Base-by-base conservation (phyloP, 768 basidiomycete genomes). In the Suillus luteus region DNA sequence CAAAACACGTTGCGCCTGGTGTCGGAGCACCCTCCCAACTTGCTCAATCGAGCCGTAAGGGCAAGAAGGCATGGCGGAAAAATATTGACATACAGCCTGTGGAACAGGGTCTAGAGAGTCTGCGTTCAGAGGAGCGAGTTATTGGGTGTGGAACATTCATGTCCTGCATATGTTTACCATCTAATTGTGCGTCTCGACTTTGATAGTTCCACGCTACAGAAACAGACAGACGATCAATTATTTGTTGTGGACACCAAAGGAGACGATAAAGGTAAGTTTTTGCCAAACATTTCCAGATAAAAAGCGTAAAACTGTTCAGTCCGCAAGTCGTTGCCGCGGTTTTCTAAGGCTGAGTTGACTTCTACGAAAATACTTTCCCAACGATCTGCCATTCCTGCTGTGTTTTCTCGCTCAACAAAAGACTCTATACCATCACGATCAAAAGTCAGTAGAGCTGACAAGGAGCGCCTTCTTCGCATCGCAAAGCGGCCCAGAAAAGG, bases 1-100 rank as follows among this genome's bases (percentile, higher is more conserved):
- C 22, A 43, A 74, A 73, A 48, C 17, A 48, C 17, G 5, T 44
- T 37, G 66, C 62, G 24, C 67, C 71, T 3, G 60, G 33, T 3
- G 46, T 73, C 5, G 71, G 74, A 3, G 74, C 71, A 3, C 75
- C 75, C 37, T 69, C 74, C 5, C 75, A 75, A 38, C 68, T 66
- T n/a, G 68, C 61, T 14, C 94, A 96, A 74, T 75, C 86, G 0
- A 92, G 89, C 69, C 80, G 95, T 63, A 96, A 94, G 75, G 93
- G 94, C n/a, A 96, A 96, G 75, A 86, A 85, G 62, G 87, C 95
- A 55, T 96, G 95, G 95, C 78, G 95, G 73, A 96, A 97, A 79
- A 93, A 97, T 75, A 88, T 96, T 60, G 88, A 96, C 73, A 83
- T 96, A 58, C 84, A 86, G 31, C 87, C 87, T 58, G 87, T 95